These are phyloP conservation scores for Tympanopsis confertula DNA, from an alignment of 2,329 filamentous ascomycete genomes.

Conservation along the genomic window DNA sequence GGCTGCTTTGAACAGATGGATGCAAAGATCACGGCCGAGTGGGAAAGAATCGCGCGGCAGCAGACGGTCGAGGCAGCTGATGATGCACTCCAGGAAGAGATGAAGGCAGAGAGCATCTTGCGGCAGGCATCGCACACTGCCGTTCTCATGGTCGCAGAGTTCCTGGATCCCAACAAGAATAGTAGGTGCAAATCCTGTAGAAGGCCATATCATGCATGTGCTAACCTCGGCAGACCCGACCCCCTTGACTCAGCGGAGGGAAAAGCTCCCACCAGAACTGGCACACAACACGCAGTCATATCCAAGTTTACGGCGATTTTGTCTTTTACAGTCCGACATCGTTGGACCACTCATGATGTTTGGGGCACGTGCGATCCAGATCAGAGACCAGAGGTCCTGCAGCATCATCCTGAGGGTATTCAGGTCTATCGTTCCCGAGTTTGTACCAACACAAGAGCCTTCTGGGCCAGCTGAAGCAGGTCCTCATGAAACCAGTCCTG, in stretches of 20 bases:
- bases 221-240: conserved; percentile 8
- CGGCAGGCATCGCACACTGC: conserved; percentile 86
- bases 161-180: conserved; percentile 64
- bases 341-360: conserved; percentile 85
- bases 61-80: conserved; percentile 52
- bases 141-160: conserved; percentile 79
- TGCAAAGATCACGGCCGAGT: conserved; percentile 74
- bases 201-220: neutral
- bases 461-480: conserved; percentile 6
- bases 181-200: conserved; percentile 31
- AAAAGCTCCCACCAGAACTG: conserved; percentile 12
- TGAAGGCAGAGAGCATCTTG: conserved; percentile 94
- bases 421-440: conserved; percentile 72
- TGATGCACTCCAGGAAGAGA: conserved; percentile 81
- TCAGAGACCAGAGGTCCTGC: conserved; percentile 82
- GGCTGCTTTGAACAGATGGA: conserved; percentile 80
- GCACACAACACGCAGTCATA: conserved; percentile 20
- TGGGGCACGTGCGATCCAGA: conserved; percentile 78
- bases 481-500: conserved; percentile 16
- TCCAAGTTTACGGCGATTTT: conserved; percentile 67
- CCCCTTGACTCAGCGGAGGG: neutral
- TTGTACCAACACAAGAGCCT: conserved; percentile 25
- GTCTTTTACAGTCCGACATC: conserved; percentile 64
- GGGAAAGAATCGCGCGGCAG: conserved; percentile 62
- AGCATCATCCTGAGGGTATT: conserved; percentile 78